Evolutionary conservation across 208 protist species (phyloP).

Genomic region (Endotrypanum monterogeii): DNA sequence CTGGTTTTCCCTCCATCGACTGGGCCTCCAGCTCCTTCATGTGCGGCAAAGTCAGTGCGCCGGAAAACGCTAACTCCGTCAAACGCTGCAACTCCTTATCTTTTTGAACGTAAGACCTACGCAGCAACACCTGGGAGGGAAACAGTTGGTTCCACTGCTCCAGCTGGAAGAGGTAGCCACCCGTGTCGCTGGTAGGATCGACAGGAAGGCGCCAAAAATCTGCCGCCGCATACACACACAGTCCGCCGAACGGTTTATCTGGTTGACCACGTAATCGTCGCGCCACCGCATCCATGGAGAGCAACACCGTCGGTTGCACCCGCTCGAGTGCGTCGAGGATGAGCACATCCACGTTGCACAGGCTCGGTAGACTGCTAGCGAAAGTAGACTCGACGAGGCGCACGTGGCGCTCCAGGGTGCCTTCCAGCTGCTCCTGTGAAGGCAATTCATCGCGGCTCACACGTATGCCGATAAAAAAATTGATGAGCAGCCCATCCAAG

Average conservation of each 20-base stretch:
- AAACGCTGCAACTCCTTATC: constrained; percentile 47
- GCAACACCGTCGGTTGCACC: constrained; percentile 53
- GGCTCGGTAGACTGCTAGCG: constrained; percentile 62
- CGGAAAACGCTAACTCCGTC: constrained; percentile 65
- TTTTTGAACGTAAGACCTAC: constrained; percentile 47
- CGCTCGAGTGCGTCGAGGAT: constrained; percentile 79
- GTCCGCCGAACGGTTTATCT: constrained; percentile 70
- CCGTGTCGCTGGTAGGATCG: constrained; percentile 77
- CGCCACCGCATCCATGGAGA: constrained; percentile 80
- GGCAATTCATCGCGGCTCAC: constrained; percentile 74
- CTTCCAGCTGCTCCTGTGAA: constrained; percentile 87
- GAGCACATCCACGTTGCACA: constrained; percentile 72
- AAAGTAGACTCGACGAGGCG: constrained; percentile 78
- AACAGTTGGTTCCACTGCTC: constrained; percentile 72
- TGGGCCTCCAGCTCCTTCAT: constrained; percentile 69
- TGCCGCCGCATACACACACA: constrained; percentile 80
- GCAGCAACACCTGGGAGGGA: constrained; percentile 71
- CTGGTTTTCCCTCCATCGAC: constrained; percentile 46
- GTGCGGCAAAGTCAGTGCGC: constrained; percentile 55
- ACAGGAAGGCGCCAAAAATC: constrained; percentile 88
- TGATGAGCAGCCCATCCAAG: constrained; percentile 65
- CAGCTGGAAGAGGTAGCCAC: constrained; percentile 84
- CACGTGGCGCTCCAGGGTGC: constrained; percentile 80
- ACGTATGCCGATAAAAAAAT: constrained; percentile 84
- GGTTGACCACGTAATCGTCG: constrained; percentile 49